phyloP scores from a whole-genome alignment of 176 grass and related monocot species.

The Zoysia pacifica region DNA sequence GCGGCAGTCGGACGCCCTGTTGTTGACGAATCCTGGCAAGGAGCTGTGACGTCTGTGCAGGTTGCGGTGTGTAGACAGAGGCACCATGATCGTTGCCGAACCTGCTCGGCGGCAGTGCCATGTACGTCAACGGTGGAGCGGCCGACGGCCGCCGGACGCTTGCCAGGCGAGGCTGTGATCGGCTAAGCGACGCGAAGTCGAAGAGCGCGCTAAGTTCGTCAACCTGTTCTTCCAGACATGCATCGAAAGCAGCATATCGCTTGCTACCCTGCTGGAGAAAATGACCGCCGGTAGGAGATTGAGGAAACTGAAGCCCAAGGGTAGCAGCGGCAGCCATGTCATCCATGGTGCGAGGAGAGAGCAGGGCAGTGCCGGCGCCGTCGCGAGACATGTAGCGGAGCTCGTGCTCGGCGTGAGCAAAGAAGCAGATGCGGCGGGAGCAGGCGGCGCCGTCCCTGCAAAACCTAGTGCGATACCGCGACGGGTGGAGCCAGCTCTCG shows the following conservation, averaged over 20 bases:
- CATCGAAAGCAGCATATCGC: conserved; percentile 48
- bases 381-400: conserved; percentile 51
- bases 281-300: background rate
- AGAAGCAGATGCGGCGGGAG: background rate
- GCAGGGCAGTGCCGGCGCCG: conserved; percentile 40
- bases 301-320: conserved; percentile 38
- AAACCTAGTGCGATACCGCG: background rate
- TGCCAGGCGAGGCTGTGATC: conserved; percentile 15
- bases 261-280: conserved; percentile 56
- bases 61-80: conserved; percentile 26
- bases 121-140: conserved; percentile 28
- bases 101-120: conserved; percentile 45
- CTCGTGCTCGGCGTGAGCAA: conserved; percentile 32
- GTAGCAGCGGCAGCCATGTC: conserved; percentile 43
- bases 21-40: conserved; percentile 52
- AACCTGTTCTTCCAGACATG: conserved; percentile 48
- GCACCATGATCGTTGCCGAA: conserved; percentile 53
- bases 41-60: conserved; percentile 48
- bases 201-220: conserved; percentile 58
- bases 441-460: background rate
- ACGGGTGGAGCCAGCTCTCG: background rate
- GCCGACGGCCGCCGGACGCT: conserved; percentile 37
- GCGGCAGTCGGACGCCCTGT: conserved; percentile 41
- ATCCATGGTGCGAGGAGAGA: conserved; percentile 30
- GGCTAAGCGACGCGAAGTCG: conserved; percentile 50